Evolutionary conservation across 1,284 basidiomycete species (phyloP), one percentile per base, ranked within the genome.

Genomic region (Omphalotus olearius): DNA sequence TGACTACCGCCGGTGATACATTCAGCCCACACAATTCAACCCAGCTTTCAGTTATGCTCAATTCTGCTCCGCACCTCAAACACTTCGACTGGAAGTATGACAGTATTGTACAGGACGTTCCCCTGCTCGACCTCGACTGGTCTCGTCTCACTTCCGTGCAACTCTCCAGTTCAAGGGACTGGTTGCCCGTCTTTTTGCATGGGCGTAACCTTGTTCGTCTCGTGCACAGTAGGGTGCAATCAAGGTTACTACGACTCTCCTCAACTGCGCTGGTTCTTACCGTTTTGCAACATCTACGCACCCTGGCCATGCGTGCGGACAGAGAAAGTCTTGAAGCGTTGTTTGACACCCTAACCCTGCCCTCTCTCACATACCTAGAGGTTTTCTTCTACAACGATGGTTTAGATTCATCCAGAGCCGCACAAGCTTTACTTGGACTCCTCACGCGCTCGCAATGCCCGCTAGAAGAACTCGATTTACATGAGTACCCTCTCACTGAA

Each of bases 401-500:
- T 43, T 14, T 26, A 2, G 14, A 14, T 49, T n/a, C 43, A 44
- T 20, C 13, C 38, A 5, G 47, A 14, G 20, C 25, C 26, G 20
- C 41, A 9, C 20, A 47, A 6, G 41, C 50, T 14, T 28, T 55
- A 39, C 20, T 50, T 20, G 35, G 18, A 9, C 49, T 57, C 23
- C 30, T 57, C 37, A 37, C 17, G 37, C 54, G 56, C 26, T 57
- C 56, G 11, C 49, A 36, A 1, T 56, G 54, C 51, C 45, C 41
- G 1, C 48, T 57, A 4, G 45, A 53, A 26, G 49, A 47, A 14
- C 36, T 57, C 14, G 50, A 53, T 41, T n/a, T 56, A 17, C 55
- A 57, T 26, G 16, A 46, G 35, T 35, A 39, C 11, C 46, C 39
- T 35, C 11, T 41, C 13, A 14, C 20, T 14, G 38, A 51, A 6